A percentile compares a stretch with the other conserved stretches of the same genome.
Evolutionary conservation across 2,329 filamentous ascomycete species (phyloP).

Genomic region (Aspergillus thermomutatus): DNA sequence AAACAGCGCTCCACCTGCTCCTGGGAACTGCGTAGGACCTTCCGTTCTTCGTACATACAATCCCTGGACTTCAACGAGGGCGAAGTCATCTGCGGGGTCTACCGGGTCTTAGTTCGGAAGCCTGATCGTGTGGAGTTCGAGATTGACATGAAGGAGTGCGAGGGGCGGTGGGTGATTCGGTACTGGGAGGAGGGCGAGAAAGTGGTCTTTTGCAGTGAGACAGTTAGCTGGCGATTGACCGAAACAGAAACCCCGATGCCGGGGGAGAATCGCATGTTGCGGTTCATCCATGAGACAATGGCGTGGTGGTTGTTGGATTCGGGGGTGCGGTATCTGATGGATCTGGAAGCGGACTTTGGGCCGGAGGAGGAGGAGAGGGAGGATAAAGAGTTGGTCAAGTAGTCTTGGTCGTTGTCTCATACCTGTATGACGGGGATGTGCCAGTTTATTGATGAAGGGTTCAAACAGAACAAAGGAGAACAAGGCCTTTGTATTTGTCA

Average conservation of each 20-base stretch:
- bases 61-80: constrained; percentile 26
- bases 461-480: neutral
- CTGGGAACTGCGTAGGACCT: constrained; percentile 18
- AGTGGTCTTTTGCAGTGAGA: constrained; percentile 27
- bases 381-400: neutral
- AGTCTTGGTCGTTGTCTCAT: neutral
- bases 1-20: constrained; percentile 21
- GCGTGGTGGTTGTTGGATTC: constrained; percentile 38
- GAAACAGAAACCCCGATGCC: constrained; percentile 22
- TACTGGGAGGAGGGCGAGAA: constrained; percentile 13
- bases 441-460: neutral
- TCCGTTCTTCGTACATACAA: constrained; percentile 22
- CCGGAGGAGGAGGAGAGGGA: neutral
- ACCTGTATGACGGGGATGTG: neutral
- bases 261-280: constrained; percentile 26
- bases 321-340: constrained; percentile 28
- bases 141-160: constrained; percentile 15
- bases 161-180: constrained; percentile 25
- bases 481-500: neutral
- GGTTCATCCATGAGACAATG: constrained; percentile 32
- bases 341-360: constrained; percentile 11
- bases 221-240: constrained; percentile 28
- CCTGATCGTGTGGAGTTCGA: constrained; percentile 30
- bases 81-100: constrained; percentile 32
- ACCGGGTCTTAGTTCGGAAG: constrained; percentile 24